Percentiles rank a stretch among this genome's conserved stretches.
Conservation (phyloP, 164 flowering plant genomes). For the Liriodendron chinense region DNA sequence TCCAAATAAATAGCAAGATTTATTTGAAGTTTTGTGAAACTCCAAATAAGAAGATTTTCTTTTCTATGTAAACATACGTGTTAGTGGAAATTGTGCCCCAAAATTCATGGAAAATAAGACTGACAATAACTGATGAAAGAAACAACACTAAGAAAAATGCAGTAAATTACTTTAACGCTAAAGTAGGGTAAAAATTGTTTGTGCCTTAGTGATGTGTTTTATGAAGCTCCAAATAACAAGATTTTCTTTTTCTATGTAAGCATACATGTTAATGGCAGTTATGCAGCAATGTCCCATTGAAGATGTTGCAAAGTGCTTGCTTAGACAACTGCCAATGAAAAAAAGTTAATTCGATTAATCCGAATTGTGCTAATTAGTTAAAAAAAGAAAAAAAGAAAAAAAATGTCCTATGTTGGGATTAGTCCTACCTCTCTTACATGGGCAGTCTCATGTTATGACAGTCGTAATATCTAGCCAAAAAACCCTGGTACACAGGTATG, state of each 20-base stretch:
- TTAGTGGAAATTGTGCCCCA: not conserved
- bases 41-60: no score
- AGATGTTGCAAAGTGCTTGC: not conserved
- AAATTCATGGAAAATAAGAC: not conserved
- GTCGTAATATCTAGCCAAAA: no score
- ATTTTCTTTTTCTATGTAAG: not conserved
- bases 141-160: not conserved
- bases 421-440: not conserved
- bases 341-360: not conserved
- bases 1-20: no score
- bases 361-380: not conserved
- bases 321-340: not conserved
- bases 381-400: not conserved
- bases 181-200: not conserved
- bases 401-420: not conserved
- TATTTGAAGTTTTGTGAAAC: no score
- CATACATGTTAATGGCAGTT: not conserved
- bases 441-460: not conserved
- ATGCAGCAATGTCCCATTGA: not conserved
- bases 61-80: no score
- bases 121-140: not conserved
- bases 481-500: no score
- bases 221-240: not conserved
- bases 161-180: no score
- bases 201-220: not conserved